phyloP scores from a whole-genome alignment of 2,329 filamentous ascomycete species.

The Pezicula carpinea region DNA sequence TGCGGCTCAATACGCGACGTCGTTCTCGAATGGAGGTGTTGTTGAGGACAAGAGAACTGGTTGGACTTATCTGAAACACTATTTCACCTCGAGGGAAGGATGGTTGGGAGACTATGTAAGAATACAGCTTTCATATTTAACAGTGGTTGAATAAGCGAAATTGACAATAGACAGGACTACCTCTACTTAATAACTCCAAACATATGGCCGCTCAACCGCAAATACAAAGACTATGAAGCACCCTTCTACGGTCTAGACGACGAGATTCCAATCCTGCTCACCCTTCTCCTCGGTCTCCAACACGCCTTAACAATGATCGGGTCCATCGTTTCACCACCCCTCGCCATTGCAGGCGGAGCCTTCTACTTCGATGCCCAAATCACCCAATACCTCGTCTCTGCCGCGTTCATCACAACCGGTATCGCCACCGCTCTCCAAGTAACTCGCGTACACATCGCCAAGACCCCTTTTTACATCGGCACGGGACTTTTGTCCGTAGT shows the following conservation, averaged over 20 bases:
- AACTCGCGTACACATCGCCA: constrained; percentile 57
- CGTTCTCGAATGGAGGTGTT: constrained; percentile 3
- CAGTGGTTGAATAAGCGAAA: not conserved
- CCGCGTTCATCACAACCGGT: constrained; percentile 63
- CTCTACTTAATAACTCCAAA: constrained; percentile 34
- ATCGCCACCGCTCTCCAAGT: constrained; percentile 63
- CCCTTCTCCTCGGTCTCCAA: constrained; percentile 63
- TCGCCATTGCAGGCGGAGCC: constrained; percentile 53
- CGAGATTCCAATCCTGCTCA: constrained; percentile 62
- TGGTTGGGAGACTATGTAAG: constrained; percentile 36
- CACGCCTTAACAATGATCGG: constrained; percentile 65
- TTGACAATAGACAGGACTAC: constrained; percentile 27
- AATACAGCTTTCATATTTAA: not conserved
- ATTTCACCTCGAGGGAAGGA: constrained; percentile 31
- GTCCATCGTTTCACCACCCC: constrained; percentile 52
- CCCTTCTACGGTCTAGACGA: constrained; percentile 70
- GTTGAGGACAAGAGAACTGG: constrained; percentile 2
- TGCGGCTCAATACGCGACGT: constrained; percentile 13
- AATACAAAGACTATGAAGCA: constrained; percentile 40
- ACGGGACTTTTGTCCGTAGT: constrained; percentile 65
- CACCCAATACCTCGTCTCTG: constrained; percentile 64
- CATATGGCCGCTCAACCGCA: constrained; percentile 59
- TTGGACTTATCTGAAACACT: constrained; percentile 25
- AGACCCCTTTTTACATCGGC: constrained; percentile 58
- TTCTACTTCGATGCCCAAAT: constrained; percentile 51